Evolutionary conservation across 2,329 filamentous ascomycete genomes (phyloP), one percentile per base, ranked within the genome.

Genomic region (Microdochium bolleyi): DNA sequence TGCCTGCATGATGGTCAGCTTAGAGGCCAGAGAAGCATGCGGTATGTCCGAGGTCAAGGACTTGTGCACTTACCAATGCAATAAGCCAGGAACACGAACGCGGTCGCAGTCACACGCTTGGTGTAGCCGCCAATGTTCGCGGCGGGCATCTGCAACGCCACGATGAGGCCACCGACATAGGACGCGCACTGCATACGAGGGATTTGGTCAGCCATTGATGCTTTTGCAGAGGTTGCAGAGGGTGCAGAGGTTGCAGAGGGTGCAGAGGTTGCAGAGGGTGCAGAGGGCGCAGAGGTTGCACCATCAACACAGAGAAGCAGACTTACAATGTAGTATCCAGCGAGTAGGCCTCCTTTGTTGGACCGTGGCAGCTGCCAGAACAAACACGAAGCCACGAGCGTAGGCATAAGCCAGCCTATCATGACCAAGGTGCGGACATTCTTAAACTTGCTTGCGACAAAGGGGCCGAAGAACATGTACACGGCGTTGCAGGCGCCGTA

Each of bases 161-260:
- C 62, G 0, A 75, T 72, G 11, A 77, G 60, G n/a, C 70, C 70
- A 7, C 70, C 71, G 3, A 77, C 74, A 49, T 69, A 76, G 0
- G 70, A 66, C 0, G 71, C 61, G 25, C 65, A 52, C 55, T 56
- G 22, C 8, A n/a, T n/a, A n/a, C n/a, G n/a, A n/a, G n/a, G n/a
- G n/a, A n/a, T n/a, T n/a, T n/a, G n/a, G n/a, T n/a, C n/a, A n/a
- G n/a, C n/a, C n/a, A n/a, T n/a, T n/a, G n/a, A n/a, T n/a, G n/a
- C n/a, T n/a, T n/a, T n/a, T n/a, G n/a, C n/a, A n/a, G n/a, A n/a
- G n/a, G n/a, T n/a, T n/a, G n/a, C n/a, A n/a, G n/a, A n/a, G n/a
- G n/a, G n/a, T n/a, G n/a, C n/a, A n/a, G n/a, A n/a, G n/a, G n/a
- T n/a, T n/a, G n/a, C n/a, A n/a, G n/a, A n/a, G n/a, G n/a, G n/a